These are phyloP conservation scores for Exophiala calicioides DNA, from an alignment of 2,329 filamentous ascomycete genomes.

Conservation along the genomic window DNA sequence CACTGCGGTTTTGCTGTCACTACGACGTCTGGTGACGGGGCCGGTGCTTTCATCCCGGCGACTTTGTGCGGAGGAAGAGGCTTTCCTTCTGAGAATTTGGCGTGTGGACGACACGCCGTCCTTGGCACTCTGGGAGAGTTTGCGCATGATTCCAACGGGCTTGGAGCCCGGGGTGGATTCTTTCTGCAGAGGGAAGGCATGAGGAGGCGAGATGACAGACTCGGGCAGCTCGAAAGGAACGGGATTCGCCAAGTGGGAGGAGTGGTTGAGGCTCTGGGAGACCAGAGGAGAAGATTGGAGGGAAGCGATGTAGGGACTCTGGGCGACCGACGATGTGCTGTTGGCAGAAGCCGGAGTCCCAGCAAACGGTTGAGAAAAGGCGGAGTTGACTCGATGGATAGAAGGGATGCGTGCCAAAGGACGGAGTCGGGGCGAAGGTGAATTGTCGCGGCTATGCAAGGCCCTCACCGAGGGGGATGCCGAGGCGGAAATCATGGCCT, in stretches of 20 bases:
- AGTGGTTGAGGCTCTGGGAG: slow-evolving; percentile 15
- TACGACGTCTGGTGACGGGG: slow-evolving; percentile 82
- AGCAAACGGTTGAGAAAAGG: slow-evolving; percentile 15
- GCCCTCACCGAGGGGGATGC: slow-evolving; percentile 20
- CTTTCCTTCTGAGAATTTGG: slow-evolving; percentile 68
- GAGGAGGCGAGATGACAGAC: slow-evolving; percentile 58
- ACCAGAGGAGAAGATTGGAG: slow-evolving; percentile 30
- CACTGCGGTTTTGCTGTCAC: slow-evolving; percentile 78
- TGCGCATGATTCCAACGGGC: slow-evolving; percentile 72
- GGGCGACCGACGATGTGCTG: slow-evolving; percentile 27
- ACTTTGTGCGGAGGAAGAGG: slow-evolving; percentile 73
- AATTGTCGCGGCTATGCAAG: slow-evolving; percentile 21
- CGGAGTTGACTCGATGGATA: slow-evolving; percentile 25
- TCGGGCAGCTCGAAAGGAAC: slow-evolving; percentile 71
- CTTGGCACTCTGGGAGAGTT: slow-evolving; percentile 75
- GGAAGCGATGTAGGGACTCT: slow-evolving; percentile 29
- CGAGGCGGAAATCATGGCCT: slow-evolving; percentile 20
- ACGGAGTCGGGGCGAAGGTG: slow-evolving; percentile 21
- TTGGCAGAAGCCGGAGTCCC: slow-evolving; percentile 27
- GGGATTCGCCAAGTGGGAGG: slow-evolving; percentile 44
- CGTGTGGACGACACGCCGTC: slow-evolving; percentile 49
- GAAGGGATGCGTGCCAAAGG: slow-evolving; percentile 25
- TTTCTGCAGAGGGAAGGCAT: slow-evolving; percentile 17
- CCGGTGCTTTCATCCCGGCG: slow-evolving; percentile 86
- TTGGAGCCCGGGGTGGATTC: slow-evolving; percentile 40